Percentiles rank a stretch among this genome's conserved stretches.
phyloP scores from a whole-genome alignment of 129 eudicot genomes.

The Tagetes erecta region DNA sequence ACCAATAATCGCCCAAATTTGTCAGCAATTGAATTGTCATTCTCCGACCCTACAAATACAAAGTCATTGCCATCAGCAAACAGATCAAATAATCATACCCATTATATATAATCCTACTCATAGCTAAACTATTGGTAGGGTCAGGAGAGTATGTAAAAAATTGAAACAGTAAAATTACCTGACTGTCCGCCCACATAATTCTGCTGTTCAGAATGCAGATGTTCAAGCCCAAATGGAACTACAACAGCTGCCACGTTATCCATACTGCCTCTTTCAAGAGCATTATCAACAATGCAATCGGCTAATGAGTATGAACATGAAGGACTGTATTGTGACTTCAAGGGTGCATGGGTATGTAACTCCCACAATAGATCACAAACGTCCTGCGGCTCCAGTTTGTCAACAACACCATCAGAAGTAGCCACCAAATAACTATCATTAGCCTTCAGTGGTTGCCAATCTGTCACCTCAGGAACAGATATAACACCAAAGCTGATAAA shows the following conservation, averaged over 20 bases:
- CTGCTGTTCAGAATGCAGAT: conserved; percentile 30
- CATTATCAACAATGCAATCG: conserved; percentile 82
- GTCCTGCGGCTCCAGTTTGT: conserved; percentile 71
- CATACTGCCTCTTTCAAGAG: conserved; percentile 71
- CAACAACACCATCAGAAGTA: conserved; percentile 91
- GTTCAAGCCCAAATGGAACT: conserved; percentile 54
- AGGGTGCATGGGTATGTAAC: conserved; percentile 42
- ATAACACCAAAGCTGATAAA: conserved; percentile 86
- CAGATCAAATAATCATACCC: neutral
- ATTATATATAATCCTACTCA: neutral
- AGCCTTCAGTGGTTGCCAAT: conserved; percentile 72
- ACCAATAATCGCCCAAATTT: conserved; percentile 88
- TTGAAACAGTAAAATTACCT: conserved; percentile 14
- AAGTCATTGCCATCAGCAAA: conserved; percentile 32
- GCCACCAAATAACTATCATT: conserved; percentile 86
- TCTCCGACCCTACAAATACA: conserved; percentile 44
- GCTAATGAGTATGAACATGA: conserved; percentile 78
- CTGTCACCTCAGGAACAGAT: conserved; percentile 83
- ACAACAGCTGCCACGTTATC: conserved; percentile 89
- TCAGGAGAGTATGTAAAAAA: neutral
- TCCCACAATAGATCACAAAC: conserved; percentile 86
- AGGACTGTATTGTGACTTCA: conserved; percentile 43
- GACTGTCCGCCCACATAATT: conserved; percentile 38
- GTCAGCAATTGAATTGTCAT: conserved; percentile 40
- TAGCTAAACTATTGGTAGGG: neutral